Evolutionary conservation across 179 eudicot species (phyloP).

Genomic region (Silene vulgaris): DNA sequence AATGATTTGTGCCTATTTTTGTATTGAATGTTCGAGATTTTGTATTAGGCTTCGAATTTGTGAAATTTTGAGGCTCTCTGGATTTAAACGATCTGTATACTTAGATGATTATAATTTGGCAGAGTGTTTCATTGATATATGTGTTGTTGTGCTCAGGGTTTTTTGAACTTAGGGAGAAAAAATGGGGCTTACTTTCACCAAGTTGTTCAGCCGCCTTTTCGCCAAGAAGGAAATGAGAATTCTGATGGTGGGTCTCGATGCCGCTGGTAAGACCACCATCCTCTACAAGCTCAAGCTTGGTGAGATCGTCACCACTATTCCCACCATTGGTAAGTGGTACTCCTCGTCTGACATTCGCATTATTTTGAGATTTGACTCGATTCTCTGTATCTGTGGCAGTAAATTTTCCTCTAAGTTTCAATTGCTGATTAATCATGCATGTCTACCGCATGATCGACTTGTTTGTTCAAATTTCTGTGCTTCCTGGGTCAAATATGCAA

Average conservation of each 20-base stretch:
- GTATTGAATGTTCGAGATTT: background rate
- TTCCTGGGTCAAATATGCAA: background rate
- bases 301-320: constrained; percentile 85
- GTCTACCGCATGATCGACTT: background rate
- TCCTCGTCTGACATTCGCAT: background rate
- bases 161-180: background rate
- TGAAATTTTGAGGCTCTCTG: background rate
- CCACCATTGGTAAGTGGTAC: constrained; percentile 65
- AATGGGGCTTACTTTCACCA: constrained; percentile 85
- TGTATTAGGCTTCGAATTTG: background rate
- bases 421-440: background rate
- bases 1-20: background rate
- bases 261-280: constrained; percentile 92
- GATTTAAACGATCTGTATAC: background rate
- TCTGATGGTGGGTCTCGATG: constrained; percentile 68
- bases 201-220: constrained; percentile 80
- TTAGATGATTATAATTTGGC: background rate
- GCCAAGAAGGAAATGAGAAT: constrained; percentile 58
- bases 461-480: background rate
- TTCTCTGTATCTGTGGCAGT: background rate
- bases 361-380: background rate
- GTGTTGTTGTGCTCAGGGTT: constrained; percentile 13
- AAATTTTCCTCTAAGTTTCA: background rate
- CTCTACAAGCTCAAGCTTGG: constrained; percentile 92
- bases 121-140: background rate